These are phyloP conservation scores for Symmetrospora coprosmae DNA, from an alignment of 768 basidiomycete species.

Conservation along the genomic window DNA sequence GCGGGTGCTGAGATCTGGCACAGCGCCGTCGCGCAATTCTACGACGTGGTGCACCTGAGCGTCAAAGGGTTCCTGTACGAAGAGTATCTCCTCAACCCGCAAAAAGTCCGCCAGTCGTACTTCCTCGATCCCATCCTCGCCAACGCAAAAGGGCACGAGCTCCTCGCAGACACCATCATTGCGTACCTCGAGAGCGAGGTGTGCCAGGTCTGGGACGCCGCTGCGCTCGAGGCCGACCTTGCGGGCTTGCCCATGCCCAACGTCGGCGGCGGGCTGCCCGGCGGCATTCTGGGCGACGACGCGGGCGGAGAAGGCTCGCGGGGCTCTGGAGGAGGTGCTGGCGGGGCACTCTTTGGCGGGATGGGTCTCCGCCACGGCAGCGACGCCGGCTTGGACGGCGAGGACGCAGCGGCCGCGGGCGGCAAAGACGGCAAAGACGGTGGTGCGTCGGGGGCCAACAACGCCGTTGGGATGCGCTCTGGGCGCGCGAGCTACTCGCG, in stretches of 20 bases:
- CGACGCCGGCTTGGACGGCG: slow-evolving; percentile 31
- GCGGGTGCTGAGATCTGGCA: slow-evolving; percentile 84
- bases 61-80: slow-evolving; percentile 69
- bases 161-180: slow-evolving; percentile 79
- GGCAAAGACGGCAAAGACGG: slow-evolving; percentile 24
- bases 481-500: slow-evolving; percentile 39
- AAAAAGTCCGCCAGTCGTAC: slow-evolving; percentile 50
- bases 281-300: slow-evolving; percentile 16
- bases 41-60: slow-evolving; percentile 87
- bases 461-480: slow-evolving; percentile 24
- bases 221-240: slow-evolving; percentile 33
- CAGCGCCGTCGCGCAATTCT: slow-evolving; percentile 81
- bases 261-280: slow-evolving; percentile 14
- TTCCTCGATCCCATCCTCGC: slow-evolving; percentile 74
- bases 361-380: slow-evolving; percentile 32
- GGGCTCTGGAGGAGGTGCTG: slow-evolving; percentile 23
- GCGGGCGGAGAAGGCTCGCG: slow-evolving; percentile 13
- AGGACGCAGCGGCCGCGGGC: too few relatives aligned
- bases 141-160: slow-evolving; percentile 60
- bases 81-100: slow-evolving; percentile 61
- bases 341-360: slow-evolving; percentile 31
- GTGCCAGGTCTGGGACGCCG: slow-evolving; percentile 59
- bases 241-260: slow-evolving; percentile 23
- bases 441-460: slow-evolving; percentile 1
- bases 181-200: slow-evolving; percentile 82